phyloP scores from a whole-genome alignment of 73 alveolate genomes.

The Loxodes magnus region DNA sequence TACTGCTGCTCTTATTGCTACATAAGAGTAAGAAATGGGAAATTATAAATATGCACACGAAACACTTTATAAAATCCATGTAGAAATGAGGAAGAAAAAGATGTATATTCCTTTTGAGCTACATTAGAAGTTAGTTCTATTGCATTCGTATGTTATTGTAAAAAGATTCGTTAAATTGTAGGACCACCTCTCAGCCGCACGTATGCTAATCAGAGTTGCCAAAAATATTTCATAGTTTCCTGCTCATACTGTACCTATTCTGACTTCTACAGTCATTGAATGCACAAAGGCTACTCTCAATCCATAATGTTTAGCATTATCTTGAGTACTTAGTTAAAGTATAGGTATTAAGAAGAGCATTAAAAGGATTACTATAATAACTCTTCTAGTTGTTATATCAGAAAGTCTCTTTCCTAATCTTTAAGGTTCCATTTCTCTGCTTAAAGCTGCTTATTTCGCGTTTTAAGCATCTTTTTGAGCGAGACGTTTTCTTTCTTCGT shows the following conservation, averaged over 20 bases:
- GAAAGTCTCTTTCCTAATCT: conserved; percentile 80
- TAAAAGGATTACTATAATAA: conserved; percentile 71
- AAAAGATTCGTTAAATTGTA: conserved; percentile 78
- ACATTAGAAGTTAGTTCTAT: conserved; percentile 77
- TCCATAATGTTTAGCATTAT: conserved; percentile 27
- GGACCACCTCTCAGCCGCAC: conserved; percentile 89
- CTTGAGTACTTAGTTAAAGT: conserved; percentile 19
- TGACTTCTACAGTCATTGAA: conserved; percentile 98
- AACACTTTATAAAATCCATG: conserved; percentile 73
- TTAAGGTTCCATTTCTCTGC: conserved; percentile 23
- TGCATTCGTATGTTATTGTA: conserved; percentile 87
- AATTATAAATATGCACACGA: conserved; percentile 94
- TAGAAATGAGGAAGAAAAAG: conserved; percentile 62
- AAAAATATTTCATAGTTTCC: conserved; percentile 95
- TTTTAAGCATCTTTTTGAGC: conserved; percentile 45
- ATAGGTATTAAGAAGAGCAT: conserved; percentile 70
- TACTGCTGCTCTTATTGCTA: conserved; percentile 88
- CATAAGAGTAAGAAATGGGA: conserved; percentile 88
- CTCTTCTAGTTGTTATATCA: conserved; percentile 81
- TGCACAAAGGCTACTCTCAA: conserved; percentile 93
- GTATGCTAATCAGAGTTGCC: conserved; percentile 86
- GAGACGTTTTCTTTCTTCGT: conserved; percentile 53
- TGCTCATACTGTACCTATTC: conserved; percentile 91
- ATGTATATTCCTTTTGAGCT: conserved; percentile 79
- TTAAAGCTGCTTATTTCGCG: conserved; percentile 63